Conservation (phyloP, 495 filamentous ascomycete genomes). For the Xylona heveae region DNA sequence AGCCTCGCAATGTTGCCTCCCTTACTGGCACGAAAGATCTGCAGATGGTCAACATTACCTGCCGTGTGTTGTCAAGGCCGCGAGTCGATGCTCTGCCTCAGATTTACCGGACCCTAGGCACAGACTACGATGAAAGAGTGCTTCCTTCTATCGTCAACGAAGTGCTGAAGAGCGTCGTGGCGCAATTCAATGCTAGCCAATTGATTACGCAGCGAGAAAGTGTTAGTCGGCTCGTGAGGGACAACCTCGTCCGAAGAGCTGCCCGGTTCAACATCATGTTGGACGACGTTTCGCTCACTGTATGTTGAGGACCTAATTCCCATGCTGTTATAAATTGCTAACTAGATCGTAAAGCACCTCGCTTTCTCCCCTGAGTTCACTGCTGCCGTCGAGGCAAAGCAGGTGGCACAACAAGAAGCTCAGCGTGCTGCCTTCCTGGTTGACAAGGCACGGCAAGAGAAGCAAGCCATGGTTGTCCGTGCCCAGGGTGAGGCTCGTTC, state of each 20-base stretch:
- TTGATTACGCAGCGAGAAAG: constrained; percentile 97
- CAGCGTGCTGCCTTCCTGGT: constrained; percentile 94
- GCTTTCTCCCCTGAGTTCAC: constrained; percentile 99
- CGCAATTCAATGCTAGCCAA: constrained; percentile 97
- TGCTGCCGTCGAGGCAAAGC: constrained; percentile 94
- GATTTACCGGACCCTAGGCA: constrained; percentile 89
- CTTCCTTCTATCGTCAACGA: constrained; percentile 97
- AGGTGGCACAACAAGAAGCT: constrained; percentile 96
- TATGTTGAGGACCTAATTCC: constrained; percentile 21
- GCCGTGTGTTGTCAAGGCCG: constrained; percentile 91
- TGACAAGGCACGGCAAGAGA: constrained; percentile 97
- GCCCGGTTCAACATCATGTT: constrained; percentile 93
- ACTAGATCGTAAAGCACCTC: constrained; percentile 41
- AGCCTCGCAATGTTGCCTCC: constrained; percentile 89
- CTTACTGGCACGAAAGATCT: constrained; percentile 97
- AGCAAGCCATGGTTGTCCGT: constrained; percentile 95
- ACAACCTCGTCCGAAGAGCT: constrained; percentile 76
- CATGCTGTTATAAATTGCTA: not conserved
- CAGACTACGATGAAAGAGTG: constrained; percentile 92
- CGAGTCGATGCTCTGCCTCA: constrained; percentile 73
- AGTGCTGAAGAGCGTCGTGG: constrained; percentile 94
- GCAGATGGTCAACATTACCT: constrained; percentile 99
- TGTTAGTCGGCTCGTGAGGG: constrained; percentile 73
- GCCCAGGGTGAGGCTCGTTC: constrained; percentile 98
- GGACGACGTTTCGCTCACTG: constrained; percentile 93